Evolutionary conservation across 768 basidiomycete species (phyloP).

Genomic region (Tricholoma hemisulphureum): DNA sequence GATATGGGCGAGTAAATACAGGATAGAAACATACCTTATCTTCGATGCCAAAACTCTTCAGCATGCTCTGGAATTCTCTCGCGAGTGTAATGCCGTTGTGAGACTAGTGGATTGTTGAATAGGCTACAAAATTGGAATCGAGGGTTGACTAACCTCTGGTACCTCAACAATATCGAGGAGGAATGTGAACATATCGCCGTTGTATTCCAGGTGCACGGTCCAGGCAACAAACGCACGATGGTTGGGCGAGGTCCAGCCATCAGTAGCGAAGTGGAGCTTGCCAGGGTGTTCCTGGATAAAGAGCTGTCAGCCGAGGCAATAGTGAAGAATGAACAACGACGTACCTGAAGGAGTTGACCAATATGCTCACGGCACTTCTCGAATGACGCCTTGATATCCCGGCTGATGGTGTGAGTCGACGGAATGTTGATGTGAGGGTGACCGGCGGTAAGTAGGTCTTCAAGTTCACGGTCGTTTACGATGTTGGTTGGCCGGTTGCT

Average conservation of each 20-base stretch:
- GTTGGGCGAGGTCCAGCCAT: slow-evolving; percentile 5
- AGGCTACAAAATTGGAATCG: not conserved
- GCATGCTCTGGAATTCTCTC: slow-evolving; percentile 22
- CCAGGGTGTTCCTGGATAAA: slow-evolving; percentile 25
- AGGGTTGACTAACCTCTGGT: not conserved
- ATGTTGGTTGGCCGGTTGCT: not conserved
- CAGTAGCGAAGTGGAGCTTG: slow-evolving; percentile 27
- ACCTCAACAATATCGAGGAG: slow-evolving; percentile 36
- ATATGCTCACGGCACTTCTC: not conserved
- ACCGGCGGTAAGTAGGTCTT: not conserved
- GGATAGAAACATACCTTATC: slow-evolving; percentile 27
- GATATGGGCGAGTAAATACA: not conserved
- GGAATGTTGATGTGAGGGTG: not conserved
- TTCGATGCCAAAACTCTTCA: slow-evolving; percentile 30
- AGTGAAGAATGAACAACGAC: not conserved
- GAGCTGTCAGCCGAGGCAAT: not conserved
- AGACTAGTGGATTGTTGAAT: slow-evolving; percentile 6
- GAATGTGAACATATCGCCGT: too few relatives aligned
- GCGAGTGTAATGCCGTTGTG: slow-evolving; percentile 33
- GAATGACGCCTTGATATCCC: not conserved
- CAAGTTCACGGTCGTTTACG: not conserved
- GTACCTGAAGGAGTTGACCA: not conserved
- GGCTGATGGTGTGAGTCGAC: not conserved
- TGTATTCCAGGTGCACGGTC: too few relatives aligned
- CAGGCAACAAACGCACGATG: slow-evolving; percentile 22